Base-by-base conservation (phyloP, 306 rosid genomes). In the Citrullus colocynthis region DNA sequence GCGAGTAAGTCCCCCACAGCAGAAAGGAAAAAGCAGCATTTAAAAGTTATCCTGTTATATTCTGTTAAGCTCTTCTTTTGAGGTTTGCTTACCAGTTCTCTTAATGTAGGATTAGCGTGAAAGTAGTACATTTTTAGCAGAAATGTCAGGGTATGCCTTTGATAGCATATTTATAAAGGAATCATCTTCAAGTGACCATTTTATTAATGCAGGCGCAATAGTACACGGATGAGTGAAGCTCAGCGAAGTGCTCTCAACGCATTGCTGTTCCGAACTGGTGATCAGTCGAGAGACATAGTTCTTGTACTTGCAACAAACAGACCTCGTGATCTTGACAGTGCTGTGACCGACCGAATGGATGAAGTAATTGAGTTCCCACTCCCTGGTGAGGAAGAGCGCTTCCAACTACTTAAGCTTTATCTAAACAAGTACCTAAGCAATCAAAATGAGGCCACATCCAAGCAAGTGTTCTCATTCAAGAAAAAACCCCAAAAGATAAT, bases 211-310 rank as follows among this genome's bases (percentile, higher is more conserved):
- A 96, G 99, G 87, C 97, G 99, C n/a, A 96, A 96, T 74, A 96
- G 97, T 85, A 61, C 86, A 59, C 88, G 90, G 62, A 96, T 96
- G 99, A 96, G 98, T 71, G 99, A 96, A 90, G 93, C 99, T 77
- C 99, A 96, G 74, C 86, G 99, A 28, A 96, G 99, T 86, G 99
- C 99, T 79, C 89, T 96, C 66, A 96, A 96, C 66, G 99, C 99
- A 32, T 81, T 96, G 87, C 98, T 96, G 36, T 96, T 93, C 83
- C 93, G 99, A 83, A 96, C 99, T 2, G 99, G 99, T 54, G 97
- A 96, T 65, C 99, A 96, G 73, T 96, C 99, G 24, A 88, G 98
- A 83, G 99, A 96, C 90, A 88, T 86, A 32, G 99, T 96, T 64
- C 94, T 96, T 24, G 98, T 96, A 76, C 97, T 96, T 59, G 99